A percentile compares a stretch with the other conserved stretches of the same genome.
Evolutionary conservation across 495 filamentous ascomycete genomes (phyloP).

Genomic region (Podospora tetraspora): DNA sequence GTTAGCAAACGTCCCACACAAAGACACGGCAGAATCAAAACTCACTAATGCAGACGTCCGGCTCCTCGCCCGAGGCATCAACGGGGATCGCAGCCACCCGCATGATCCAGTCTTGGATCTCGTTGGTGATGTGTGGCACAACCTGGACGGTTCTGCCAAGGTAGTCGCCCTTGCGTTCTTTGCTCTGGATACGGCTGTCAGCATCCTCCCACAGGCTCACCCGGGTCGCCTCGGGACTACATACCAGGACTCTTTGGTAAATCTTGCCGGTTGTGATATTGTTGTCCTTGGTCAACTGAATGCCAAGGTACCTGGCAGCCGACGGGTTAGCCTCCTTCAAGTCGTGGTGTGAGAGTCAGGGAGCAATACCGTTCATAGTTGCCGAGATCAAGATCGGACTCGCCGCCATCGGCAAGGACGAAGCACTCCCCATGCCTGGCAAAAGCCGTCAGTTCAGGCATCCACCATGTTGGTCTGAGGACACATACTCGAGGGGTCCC

Average conservation of each 20-base stretch:
- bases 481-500: constrained; percentile 65
- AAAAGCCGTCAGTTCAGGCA: background rate
- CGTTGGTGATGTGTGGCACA: constrained; percentile 85
- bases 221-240: constrained; percentile 21
- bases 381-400: constrained; percentile 78
- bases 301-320: background rate
- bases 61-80: constrained; percentile 73
- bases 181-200: constrained; percentile 5
- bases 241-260: constrained; percentile 71
- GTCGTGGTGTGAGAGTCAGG: background rate
- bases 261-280: constrained; percentile 97
- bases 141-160: constrained; percentile 91
- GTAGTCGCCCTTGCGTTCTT: constrained; percentile 75
- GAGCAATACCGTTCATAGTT: constrained; percentile 75
- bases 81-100: constrained; percentile 81
- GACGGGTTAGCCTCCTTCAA: background rate
- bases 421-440: constrained; percentile 37
- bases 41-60: constrained; percentile 84
- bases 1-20: constrained; percentile 1
- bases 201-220: background rate
- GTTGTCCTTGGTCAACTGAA: constrained; percentile 35
- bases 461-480: background rate
- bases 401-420: constrained; percentile 34
- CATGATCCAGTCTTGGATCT: constrained; percentile 89
- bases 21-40: background rate